Conservation (phyloP, 164 flowering plant species). For the Euptelea pleiosperma region DNA sequence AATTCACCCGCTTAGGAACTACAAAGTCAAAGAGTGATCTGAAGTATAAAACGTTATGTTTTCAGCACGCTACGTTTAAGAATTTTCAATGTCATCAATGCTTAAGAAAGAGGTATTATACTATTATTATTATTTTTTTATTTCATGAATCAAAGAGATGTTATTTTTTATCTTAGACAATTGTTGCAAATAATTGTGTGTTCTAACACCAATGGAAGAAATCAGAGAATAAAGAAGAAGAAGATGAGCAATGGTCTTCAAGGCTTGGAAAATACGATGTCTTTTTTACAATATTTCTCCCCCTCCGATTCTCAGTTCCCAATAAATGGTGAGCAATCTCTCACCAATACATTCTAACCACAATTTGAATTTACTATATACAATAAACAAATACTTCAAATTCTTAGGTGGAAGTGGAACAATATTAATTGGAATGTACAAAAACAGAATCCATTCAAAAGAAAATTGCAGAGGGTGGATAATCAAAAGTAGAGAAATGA, state of each 20-base stretch:
- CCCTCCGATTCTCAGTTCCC: background rate
- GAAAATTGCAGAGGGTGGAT: background rate
- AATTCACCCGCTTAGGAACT: no score
- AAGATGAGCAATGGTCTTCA: no score
- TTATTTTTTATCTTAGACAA: background rate
- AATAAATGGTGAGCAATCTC: background rate
- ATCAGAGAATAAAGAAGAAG: no score
- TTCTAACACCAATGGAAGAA: no score
- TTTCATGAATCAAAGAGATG: background rate
- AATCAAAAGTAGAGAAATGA: background rate
- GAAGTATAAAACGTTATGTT: no score
- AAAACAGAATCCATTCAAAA: background rate
- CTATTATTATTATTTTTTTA: background rate
- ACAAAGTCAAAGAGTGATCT: no score
- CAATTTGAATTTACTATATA: background rate
- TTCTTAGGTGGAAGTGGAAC: no score
- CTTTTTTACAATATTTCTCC: no score
- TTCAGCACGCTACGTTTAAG: no score
- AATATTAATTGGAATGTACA: background rate
- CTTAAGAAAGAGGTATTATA: background rate
- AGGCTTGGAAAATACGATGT: no score
- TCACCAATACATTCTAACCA: background rate
- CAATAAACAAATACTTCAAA: no score
- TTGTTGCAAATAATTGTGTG: no score
- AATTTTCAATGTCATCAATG: background rate